Evolutionary conservation across 192 early-diverging fungal genomes (phyloP).

Genomic region (Coemansia sp.): DNA sequence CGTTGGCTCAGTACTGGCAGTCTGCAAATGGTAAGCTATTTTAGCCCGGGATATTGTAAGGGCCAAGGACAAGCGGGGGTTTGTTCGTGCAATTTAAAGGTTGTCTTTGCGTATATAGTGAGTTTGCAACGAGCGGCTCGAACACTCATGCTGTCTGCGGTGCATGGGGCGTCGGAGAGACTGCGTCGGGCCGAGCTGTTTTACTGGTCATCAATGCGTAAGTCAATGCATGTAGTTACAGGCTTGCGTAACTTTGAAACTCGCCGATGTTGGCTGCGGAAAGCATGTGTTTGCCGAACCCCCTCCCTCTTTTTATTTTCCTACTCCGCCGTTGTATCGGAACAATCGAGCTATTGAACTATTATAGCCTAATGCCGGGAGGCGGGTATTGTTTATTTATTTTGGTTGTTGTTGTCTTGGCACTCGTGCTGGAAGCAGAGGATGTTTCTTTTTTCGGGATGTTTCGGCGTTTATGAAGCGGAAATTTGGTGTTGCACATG

Average conservation of each 20-base stretch:
- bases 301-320: not conserved
- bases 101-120: constrained; percentile 16
- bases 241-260: not conserved
- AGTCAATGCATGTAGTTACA: constrained; percentile 10
- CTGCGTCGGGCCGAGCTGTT: constrained; percentile 42
- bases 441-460: no score
- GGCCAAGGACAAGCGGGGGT: no score
- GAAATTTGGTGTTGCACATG: no score
- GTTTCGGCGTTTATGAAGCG: no score
- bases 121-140: constrained; percentile 51
- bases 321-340: not conserved
- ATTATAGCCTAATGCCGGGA: constrained; percentile 12
- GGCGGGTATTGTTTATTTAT: not conserved
- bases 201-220: constrained; percentile 52
- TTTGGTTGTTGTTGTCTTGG: constrained; percentile 6
- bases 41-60: no score
- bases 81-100: not conserved
- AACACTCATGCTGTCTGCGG: constrained; percentile 46
- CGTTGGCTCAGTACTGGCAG: constrained; percentile 49
- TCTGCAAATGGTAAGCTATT: constrained; percentile 30
- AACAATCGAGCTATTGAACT: constrained; percentile 1
- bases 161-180: constrained; percentile 43
- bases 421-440: not conserved
- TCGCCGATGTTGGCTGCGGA: not conserved
- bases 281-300: not conserved